These are phyloP conservation scores for Lathyrus tuberosus DNA, from an alignment of 306 rosid genomes.

Conservation along the genomic window DNA sequence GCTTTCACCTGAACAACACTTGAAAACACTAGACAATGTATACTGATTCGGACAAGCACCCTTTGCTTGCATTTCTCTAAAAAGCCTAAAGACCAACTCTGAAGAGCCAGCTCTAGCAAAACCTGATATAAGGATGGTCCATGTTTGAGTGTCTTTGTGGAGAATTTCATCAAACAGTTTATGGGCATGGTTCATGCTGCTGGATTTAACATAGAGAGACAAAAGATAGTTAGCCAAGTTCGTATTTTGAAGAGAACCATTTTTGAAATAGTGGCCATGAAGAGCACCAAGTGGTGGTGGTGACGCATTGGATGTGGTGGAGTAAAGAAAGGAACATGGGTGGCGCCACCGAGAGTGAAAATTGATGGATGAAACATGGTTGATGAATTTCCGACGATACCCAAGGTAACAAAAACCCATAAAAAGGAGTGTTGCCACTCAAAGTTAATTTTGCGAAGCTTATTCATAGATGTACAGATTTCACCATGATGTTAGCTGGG, in stretches of 20 bases:
- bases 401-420: slow-evolving; percentile 33
- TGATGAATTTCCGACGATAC: slow-evolving; percentile 28
- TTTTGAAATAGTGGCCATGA: slow-evolving; percentile 67
- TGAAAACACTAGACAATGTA: slow-evolving; percentile 67
- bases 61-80: slow-evolving; percentile 66
- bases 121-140: slow-evolving; percentile 81
- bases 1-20: slow-evolving; percentile 57
- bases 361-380: slow-evolving; percentile 21
- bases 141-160: slow-evolving; percentile 56
- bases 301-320: slow-evolving; percentile 26
- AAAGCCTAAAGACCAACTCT: slow-evolving; percentile 52
- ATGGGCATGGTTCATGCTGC: slow-evolving; percentile 48
- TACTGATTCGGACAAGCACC: slow-evolving; percentile 69
- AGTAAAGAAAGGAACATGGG: slow-evolving; percentile 34
- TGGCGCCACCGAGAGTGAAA: slow-evolving; percentile 42
- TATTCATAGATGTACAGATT: slow-evolving; percentile 7
- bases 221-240: slow-evolving; percentile 54
- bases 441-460: slow-evolving; percentile 7
- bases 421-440: slow-evolving; percentile 7
- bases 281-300: slow-evolving; percentile 34
- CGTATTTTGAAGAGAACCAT: slow-evolving; percentile 49
- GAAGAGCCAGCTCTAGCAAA: slow-evolving; percentile 58
- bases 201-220: slow-evolving; percentile 48
- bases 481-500: slow-evolving; percentile 6
- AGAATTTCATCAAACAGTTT: slow-evolving; percentile 76